Evolutionary conservation across 2,329 filamentous ascomycete species (phyloP).

Genomic region (Fusarium globosum): DNA sequence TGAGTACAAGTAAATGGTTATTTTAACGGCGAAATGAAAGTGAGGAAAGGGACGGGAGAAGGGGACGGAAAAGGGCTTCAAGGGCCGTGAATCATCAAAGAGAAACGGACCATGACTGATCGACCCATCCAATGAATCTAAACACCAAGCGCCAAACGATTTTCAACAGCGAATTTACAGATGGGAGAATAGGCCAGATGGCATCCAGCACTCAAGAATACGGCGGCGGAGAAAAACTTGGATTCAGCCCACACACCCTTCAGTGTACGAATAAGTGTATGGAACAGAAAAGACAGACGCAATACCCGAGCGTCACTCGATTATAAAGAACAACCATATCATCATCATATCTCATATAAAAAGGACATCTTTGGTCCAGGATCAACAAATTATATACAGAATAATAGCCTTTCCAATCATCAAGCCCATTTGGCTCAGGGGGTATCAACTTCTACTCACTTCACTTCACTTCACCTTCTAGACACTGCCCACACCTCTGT

Average conservation of each 20-base stretch:
- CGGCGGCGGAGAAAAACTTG: not conserved
- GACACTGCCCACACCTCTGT: constrained; percentile 62
- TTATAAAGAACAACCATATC: constrained; percentile 8
- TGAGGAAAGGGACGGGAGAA: not conserved
- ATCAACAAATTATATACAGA: constrained; percentile 37
- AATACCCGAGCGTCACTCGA: constrained; percentile 25
- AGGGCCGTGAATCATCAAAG: not conserved
- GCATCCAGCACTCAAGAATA: not conserved
- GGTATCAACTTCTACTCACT: constrained; percentile 46
- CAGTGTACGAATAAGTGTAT: constrained; percentile 39
- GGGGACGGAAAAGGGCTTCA: not conserved
- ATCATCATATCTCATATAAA: constrained; percentile 36
- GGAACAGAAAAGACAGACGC: constrained; percentile 10
- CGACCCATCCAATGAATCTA: not conserved
- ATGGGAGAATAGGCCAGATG: not conserved
- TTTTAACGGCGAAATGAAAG: not conserved
- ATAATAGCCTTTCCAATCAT: constrained; percentile 35
- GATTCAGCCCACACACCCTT: not conserved
- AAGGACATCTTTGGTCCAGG: constrained; percentile 9
- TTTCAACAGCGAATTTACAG: not conserved
- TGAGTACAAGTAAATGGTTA: constrained; percentile 56
- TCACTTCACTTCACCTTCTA: constrained; percentile 42
- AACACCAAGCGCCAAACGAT: not conserved
- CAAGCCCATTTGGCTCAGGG: constrained; percentile 31
- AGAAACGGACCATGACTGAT: not conserved